Evolutionary conservation across 1,284 basidiomycete species (phyloP).

Genomic region (Vanrija humicola): DNA sequence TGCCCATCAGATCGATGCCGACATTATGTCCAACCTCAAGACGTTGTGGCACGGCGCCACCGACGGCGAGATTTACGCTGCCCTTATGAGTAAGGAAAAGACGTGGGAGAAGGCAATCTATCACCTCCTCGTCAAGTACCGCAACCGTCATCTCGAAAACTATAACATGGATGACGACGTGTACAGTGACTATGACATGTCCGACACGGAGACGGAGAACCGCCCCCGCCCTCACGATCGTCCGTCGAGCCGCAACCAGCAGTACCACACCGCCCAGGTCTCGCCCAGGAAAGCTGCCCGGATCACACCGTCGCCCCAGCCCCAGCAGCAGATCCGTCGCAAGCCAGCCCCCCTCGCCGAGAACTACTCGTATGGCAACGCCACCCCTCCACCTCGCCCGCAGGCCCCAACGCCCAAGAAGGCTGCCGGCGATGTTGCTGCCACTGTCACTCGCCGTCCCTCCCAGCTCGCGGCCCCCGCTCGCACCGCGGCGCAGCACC

Average conservation of each 20-base stretch:
- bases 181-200: conserved; percentile 27
- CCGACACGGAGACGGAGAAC: conserved; percentile 5
- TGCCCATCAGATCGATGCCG: conserved; percentile 70
- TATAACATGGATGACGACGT: conserved; percentile 57
- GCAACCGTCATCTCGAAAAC: conserved; percentile 64
- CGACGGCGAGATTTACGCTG: conserved; percentile 66
- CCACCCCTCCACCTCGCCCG: conserved; percentile 33
- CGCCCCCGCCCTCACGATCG: conserved; percentile 18
- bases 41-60: conserved; percentile 80
- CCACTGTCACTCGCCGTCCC: conserved; percentile 17
- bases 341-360: conserved; percentile 35
- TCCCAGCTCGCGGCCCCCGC: conserved; percentile 27
- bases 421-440: conserved; percentile 28
- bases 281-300: conserved; percentile 20
- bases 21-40: conserved; percentile 84
- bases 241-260: conserved; percentile 17
- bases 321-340: conserved; percentile 5
- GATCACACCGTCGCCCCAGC: background rate
- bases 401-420: conserved; percentile 48
- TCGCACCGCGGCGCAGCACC: conserved; percentile 5
- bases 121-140: conserved; percentile 74
- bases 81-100: conserved; percentile 58
- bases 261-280: too few relatives aligned
- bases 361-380: conserved; percentile 35
- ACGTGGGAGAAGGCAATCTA: conserved; percentile 95